Evolutionary conservation across 495 filamentous ascomycete genomes (phyloP).

Genomic region (Penicillium argentinense): DNA sequence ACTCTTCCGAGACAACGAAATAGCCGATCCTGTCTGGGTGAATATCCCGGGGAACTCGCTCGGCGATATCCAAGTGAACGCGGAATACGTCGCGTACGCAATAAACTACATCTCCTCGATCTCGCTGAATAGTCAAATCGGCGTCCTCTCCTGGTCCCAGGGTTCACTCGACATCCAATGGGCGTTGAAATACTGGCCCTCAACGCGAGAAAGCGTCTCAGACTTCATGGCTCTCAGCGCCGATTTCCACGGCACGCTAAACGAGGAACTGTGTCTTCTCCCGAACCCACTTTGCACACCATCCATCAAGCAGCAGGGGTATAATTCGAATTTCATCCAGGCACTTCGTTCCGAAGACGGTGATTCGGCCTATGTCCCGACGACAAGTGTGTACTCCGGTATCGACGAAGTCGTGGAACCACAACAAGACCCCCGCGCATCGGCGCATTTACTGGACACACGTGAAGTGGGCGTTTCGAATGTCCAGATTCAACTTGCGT

Average conservation of each 20-base stretch:
- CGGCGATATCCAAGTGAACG: slow-evolving; percentile 34
- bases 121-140: slow-evolving; percentile 28
- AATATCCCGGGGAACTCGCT: slow-evolving; percentile 40
- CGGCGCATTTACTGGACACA: slow-evolving; percentile 34
- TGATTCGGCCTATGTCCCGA: slow-evolving; percentile 46
- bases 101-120: slow-evolving; percentile 31
- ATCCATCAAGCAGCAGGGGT: slow-evolving; percentile 39
- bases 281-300: slow-evolving; percentile 27
- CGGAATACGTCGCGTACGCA: slow-evolving; percentile 32
- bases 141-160: slow-evolving; percentile 44
- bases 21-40: slow-evolving; percentile 43
- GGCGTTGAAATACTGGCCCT: slow-evolving; percentile 52
- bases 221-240: slow-evolving; percentile 44
- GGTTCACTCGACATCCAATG: slow-evolving; percentile 46
- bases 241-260: slow-evolving; percentile 46
- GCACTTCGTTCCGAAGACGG: slow-evolving; percentile 35
- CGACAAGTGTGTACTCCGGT: slow-evolving; percentile 42
- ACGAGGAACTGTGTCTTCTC: slow-evolving; percentile 23
- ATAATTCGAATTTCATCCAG: slow-evolving; percentile 35
- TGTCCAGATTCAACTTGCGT: slow-evolving; percentile 41
- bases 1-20: slow-evolving; percentile 4
- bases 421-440: slow-evolving; percentile 37
- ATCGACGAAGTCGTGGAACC: slow-evolving; percentile 47
- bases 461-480: slow-evolving; percentile 42
- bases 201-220: slow-evolving; percentile 25